A percentile compares a stretch with the other conserved stretches of the same genome.
Evolutionary conservation across 1,284 basidiomycete species (phyloP).

Genomic region (Ceratobasidium sp.): DNA sequence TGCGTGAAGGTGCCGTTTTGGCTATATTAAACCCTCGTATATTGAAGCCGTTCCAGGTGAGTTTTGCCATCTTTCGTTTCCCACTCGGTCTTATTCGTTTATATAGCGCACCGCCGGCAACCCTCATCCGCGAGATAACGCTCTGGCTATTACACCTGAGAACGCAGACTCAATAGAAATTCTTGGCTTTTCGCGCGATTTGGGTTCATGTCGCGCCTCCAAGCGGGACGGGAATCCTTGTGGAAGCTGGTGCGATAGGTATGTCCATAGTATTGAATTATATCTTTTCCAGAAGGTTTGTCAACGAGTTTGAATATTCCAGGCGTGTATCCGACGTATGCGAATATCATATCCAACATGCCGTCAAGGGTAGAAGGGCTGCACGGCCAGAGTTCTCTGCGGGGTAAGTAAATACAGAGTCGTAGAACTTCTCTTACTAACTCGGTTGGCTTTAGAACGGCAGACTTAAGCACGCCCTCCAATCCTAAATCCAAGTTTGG

Average conservation of each 20-base stretch:
- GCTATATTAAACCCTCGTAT: conserved; percentile 91
- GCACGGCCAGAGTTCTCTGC: conserved; percentile 85
- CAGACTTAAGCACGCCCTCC: conserved; percentile 56
- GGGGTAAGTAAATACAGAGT: conserved; percentile 66
- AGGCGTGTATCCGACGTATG: conserved; percentile 75
- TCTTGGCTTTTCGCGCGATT: conserved; percentile 87
- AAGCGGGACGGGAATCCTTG: conserved; percentile 86
- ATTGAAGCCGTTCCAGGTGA: conserved; percentile 84
- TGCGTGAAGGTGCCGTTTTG: conserved; percentile 89
- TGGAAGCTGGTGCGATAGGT: conserved; percentile 88
- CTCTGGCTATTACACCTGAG: conserved; percentile 89
- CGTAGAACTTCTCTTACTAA: conserved; percentile 28
- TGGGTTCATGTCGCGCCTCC: conserved; percentile 83
- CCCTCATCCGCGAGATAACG: conserved; percentile 83
- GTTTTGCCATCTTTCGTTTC: conserved; percentile 50
- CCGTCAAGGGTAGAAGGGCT: conserved; percentile 79
- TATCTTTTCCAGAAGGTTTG: background rate
- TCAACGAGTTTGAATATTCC: background rate
- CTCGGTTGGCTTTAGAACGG: conserved; percentile 51
- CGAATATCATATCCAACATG: conserved; percentile 87
- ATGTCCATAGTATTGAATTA: conserved; percentile 60
- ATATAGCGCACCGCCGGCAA: conserved; percentile 56
- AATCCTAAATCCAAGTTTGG: conserved; percentile 64
- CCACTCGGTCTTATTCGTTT: background rate
- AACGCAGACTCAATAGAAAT: conserved; percentile 83